Evolutionary conservation across 139 green algal genomes (phyloP).

Genomic region (Chlorella vulgaris): DNA sequence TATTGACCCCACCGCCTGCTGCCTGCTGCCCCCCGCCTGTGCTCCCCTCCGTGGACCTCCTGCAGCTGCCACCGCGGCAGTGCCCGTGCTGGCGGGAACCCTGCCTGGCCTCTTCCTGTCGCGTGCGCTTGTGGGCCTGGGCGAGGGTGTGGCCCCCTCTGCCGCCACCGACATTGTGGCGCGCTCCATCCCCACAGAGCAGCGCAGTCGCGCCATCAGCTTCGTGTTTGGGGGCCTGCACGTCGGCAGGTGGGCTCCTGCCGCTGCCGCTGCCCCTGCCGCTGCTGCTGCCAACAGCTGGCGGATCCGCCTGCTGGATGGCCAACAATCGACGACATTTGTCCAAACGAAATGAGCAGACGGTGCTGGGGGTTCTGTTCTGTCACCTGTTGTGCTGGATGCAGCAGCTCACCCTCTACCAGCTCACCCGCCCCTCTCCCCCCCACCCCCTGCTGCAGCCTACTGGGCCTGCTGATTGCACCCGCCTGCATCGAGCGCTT

Average conservation of each 20-base stretch:
- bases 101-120: constrained; percentile 71
- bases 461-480: constrained; percentile 82
- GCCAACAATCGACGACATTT: too few relatives aligned
- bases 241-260: constrained; percentile 63
- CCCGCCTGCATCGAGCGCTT: constrained; percentile 78
- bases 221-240: constrained; percentile 95
- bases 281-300: too few relatives aligned
- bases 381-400: neutral
- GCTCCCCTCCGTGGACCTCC: neutral
- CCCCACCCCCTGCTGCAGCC: constrained; percentile 27
- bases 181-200: constrained; percentile 61
- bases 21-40: neutral
- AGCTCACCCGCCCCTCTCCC: too few relatives aligned
- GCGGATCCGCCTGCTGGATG: too few relatives aligned
- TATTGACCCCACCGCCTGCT: too few relatives aligned
- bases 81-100: constrained; percentile 18
- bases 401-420: neutral
- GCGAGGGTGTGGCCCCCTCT: constrained; percentile 91
- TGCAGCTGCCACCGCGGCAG: constrained; percentile 19
- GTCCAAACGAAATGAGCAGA: too few relatives aligned
- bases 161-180: constrained; percentile 92
- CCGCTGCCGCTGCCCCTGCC: neutral
- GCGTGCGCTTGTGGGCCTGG: constrained; percentile 85
- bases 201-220: constrained; percentile 83
- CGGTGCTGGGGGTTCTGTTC: too few relatives aligned